These are phyloP conservation scores for Saturnispora dispora DNA, from an alignment of 805 yeast species.

Conservation along the genomic window DNA sequence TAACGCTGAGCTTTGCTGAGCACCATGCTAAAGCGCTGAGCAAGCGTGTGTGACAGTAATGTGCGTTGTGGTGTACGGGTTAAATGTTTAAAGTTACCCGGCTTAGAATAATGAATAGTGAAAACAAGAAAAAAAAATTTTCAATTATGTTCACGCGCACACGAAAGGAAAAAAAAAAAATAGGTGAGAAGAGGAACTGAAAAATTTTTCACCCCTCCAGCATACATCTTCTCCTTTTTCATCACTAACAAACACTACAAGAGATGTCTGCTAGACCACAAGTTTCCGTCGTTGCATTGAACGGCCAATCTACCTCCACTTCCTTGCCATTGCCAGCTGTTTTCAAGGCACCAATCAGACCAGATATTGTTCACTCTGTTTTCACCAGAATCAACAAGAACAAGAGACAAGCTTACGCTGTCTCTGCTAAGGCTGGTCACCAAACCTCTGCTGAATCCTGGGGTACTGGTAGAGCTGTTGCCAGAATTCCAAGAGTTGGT, in stretches of 20 bases:
- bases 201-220: slow-evolving; percentile 5
- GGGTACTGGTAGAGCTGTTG: slow-evolving; percentile 99
- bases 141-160: background rate
- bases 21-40: no score
- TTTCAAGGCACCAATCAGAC: slow-evolving; percentile 99
- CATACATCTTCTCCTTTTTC: background rate
- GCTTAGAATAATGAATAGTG: background rate
- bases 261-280: slow-evolving; percentile 65
- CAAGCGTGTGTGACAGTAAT: no score
- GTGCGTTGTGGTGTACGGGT: background rate
- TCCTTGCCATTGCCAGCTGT: slow-evolving; percentile 95
- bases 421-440: slow-evolving; percentile 98
- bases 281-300: slow-evolving; percentile 80
- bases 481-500: slow-evolving; percentile 99
- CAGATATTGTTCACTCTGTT: slow-evolving; percentile 98
- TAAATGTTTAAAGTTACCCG: background rate
- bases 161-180: background rate
- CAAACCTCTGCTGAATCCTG: slow-evolving; percentile 99
- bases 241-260: slow-evolving; percentile 10
- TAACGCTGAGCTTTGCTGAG: no score
- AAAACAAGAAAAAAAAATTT: background rate
- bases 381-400: slow-evolving; percentile 98
- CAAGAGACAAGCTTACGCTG: slow-evolving; percentile 99
- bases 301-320: slow-evolving; percentile 80
- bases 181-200: background rate